These are phyloP conservation scores for Bipolaris oryzae DNA, from an alignment of 2,329 filamentous ascomycete genomes.

Conservation along the genomic window DNA sequence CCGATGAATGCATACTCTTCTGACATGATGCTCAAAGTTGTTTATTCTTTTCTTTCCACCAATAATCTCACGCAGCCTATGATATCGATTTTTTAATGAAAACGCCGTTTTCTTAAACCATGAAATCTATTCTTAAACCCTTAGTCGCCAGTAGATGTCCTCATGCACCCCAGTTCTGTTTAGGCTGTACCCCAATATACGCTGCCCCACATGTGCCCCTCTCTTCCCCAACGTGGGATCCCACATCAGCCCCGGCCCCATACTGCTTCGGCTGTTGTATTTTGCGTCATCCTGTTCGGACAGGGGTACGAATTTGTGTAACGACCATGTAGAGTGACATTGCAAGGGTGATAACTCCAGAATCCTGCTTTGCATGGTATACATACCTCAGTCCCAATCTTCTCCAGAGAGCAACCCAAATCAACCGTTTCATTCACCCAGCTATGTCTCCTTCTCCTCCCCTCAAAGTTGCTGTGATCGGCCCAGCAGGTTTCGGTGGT, in stretches of 20 bases:
- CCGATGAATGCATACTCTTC: conserved; percentile 44
- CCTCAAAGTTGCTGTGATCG: conserved; percentile 40
- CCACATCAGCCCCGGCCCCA: conserved; percentile 6
- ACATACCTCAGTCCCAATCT: too few relatives aligned
- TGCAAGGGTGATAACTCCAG: too few relatives aligned
- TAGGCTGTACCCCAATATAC: conserved; percentile 2
- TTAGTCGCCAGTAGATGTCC: neutral
- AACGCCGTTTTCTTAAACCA: too few relatives aligned
- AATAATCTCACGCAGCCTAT: neutral
- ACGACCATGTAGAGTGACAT: too few relatives aligned
- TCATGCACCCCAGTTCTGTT: neutral
- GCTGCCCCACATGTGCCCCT: conserved; percentile 41
- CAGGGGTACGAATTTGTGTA: neutral
- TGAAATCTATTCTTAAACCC: too few relatives aligned
- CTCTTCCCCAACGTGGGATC: conserved; percentile 27
- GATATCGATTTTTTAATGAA: too few relatives aligned
- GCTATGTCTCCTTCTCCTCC: conserved; percentile 6
- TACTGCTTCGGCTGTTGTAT: neutral
- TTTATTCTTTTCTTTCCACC: neutral
- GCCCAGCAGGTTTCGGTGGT: conserved; percentile 44
- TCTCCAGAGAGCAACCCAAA: neutral
- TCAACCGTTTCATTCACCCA: neutral
- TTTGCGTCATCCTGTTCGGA: neutral
- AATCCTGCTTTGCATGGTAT: neutral
- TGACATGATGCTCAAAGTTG: conserved; percentile 18